Conservation (phyloP, 352 stramenopile species). For the Pythium aquatile region DNA sequence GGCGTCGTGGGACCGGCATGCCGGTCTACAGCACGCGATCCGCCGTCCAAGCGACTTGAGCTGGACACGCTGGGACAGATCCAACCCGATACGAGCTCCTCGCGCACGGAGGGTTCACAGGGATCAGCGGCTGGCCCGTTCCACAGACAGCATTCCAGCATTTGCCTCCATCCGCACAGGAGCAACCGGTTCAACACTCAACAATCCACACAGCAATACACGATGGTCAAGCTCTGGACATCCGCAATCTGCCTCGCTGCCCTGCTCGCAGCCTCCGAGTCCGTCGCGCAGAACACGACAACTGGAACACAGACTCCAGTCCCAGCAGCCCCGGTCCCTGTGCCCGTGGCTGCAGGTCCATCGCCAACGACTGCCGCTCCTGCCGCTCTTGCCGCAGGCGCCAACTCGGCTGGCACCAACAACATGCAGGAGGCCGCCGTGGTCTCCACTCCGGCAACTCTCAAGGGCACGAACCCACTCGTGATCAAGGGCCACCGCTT, state of each 20-base stretch:
- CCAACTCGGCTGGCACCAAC: background rate
- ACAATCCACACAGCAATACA: background rate
- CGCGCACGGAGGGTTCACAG: background rate
- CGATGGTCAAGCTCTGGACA: conserved; percentile 24
- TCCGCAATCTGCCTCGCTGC: conserved; percentile 2
- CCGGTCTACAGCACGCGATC: background rate
- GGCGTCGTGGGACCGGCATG: too few relatives aligned
- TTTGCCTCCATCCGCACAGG: conserved; percentile 3
- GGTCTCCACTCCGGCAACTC: background rate
- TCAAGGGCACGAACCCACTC: conserved; percentile 34
- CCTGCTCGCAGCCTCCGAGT: background rate
- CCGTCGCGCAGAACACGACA: background rate
- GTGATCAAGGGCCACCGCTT: conserved; percentile 77
- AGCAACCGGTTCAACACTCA: background rate
- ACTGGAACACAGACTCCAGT: background rate
- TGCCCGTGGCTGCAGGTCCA: background rate
- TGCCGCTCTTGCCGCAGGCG: background rate
- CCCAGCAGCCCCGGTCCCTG: background rate
- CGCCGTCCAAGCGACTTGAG: background rate
- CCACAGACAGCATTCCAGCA: background rate
- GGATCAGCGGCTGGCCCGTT: background rate
- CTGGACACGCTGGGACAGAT: background rate
- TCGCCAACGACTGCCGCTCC: background rate
- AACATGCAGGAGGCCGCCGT: background rate
- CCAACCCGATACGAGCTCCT: too few relatives aligned